Evolutionary conservation across 192 early-diverging fungal species (phyloP), one percentile per base, ranked within the genome.

Genomic region (Entomortierella chlamydospora): DNA sequence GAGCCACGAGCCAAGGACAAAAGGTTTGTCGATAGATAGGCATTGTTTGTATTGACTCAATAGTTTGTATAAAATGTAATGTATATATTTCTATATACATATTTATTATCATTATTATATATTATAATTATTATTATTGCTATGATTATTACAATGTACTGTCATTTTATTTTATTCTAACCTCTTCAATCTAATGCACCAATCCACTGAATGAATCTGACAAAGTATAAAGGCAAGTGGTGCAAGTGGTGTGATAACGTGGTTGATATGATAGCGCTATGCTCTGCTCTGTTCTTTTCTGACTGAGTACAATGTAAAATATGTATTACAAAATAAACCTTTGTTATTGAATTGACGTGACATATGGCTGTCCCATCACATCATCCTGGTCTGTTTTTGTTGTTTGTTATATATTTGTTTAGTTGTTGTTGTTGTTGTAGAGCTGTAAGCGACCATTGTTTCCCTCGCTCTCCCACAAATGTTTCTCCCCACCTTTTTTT

Each of bases 161-260:
- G n/a, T n/a, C n/a, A n/a, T n/a, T n/a, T n/a, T n/a, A n/a, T n/a
- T n/a, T n/a, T n/a, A n/a, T n/a, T n/a, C n/a, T n/a, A n/a, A n/a
- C n/a, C n/a, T n/a, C n/a, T n/a, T n/a, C n/a, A n/a, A n/a, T n/a
- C n/a, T n/a, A n/a, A n/a, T n/a, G n/a, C n/a, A n/a, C n/a, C n/a
- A n/a, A n/a, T n/a, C n/a, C n/a, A n/a, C n/a, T 61, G 59, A 60
- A 0, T 63, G n/a, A 37, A 49, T 50, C 30, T n/a, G 17, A 23
- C 28, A 54, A 25, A 54, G 31, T 52, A 49, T 9, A 41, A 39
- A 39, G n/a, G 23, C 11, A 42, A 29, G 26, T 18, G n/a, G n/a
- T n/a, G n/a, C 47, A 63, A 50, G 47, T 51, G 61, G 61, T 63
- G 61, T 63, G 61, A 63, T 63, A 49, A n/a, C 45, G 28, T n/a